phyloP scores from a whole-genome alignment of 805 yeast genomes.

The Kuraishia cidri region DNA sequence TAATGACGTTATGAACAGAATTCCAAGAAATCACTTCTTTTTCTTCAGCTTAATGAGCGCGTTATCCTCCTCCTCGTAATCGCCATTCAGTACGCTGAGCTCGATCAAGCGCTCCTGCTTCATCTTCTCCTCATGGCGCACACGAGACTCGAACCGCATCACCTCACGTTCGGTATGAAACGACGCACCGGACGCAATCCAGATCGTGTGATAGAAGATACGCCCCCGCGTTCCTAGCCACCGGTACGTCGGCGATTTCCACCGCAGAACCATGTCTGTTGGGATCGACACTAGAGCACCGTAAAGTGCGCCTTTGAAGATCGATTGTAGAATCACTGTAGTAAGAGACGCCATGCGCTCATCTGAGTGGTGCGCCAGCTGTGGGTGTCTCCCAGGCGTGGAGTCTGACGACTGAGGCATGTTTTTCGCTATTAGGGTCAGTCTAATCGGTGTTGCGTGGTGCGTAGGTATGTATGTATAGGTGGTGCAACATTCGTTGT shows the following conservation, averaged over 20 bases:
- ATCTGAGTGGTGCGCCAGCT: slow-evolving; percentile 13
- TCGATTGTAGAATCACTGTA: slow-evolving; percentile 19
- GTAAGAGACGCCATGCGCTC: slow-evolving; percentile 18
- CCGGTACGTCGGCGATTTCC: slow-evolving; percentile 26
- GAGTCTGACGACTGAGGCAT: too few species aligned
- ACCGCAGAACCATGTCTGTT: slow-evolving; percentile 21
- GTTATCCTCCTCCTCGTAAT: slow-evolving; percentile 19
- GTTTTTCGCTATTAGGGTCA: too few species aligned
- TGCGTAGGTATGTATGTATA: too few species aligned
- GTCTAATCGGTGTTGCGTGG: too few species aligned
- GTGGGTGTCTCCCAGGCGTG: too few species aligned
- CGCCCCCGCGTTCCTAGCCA: slow-evolving; percentile 24
- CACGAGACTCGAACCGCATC: slow-evolving; percentile 19
- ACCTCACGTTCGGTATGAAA: slow-evolving; percentile 24
- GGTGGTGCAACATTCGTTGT: too few species aligned
- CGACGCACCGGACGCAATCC: slow-evolving; percentile 25
- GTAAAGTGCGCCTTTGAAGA: slow-evolving; percentile 22
- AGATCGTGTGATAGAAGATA: slow-evolving; percentile 25
- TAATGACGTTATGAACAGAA: not conserved
- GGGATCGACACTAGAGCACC: slow-evolving; percentile 28
- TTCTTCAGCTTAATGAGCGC: slow-evolving; percentile 4
- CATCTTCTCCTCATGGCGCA: slow-evolving; percentile 19
- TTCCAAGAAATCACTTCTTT: not conserved
- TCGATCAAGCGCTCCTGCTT: slow-evolving; percentile 21
- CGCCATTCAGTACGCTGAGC: slow-evolving; percentile 20